Evolutionary conservation across 2,329 filamentous ascomycete genomes (phyloP), one percentile per base, ranked within the genome.

Genomic region (Talaromyces sp.): DNA sequence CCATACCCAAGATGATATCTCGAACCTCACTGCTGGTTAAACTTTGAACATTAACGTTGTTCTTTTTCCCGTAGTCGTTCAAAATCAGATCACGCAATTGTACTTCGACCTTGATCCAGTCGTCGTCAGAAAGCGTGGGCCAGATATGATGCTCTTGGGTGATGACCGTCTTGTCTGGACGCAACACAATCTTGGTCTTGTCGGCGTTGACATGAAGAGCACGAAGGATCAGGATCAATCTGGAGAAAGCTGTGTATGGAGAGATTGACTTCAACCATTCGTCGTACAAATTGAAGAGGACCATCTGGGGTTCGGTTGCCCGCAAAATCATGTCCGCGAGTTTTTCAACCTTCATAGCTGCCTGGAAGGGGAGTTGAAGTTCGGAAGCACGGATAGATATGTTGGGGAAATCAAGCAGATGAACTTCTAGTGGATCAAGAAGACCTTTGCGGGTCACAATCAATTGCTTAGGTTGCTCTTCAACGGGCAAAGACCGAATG

Each of bases 101-200:
- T 52, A 92, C 92, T 81, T 99, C 94, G n/a, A 99, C 91, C 85
- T 97, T 97, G 77, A 99, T 94, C 94, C 94, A 99, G 64, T 96
- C 92, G 68, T 99, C 94, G 65, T 99, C 94, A 0, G 90, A 88
- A 59, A 99, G 80, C 0, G 91, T 88, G 0, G 94, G 94, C 94
- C 94, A 99, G 72, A 99, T 99, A 74, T 99, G 94, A 78, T 99
- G 94, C 71, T 97, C 92, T 68, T 97, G 92, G 0, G 94, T 99
- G 69, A 99, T 96, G 65, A 99, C 92, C 1, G 88, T 96, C 86
- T 97, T 97, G 80, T 99, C 94, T 0, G 95, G 94, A 56, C 94
- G 88, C 48, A 99, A 80, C 19, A 99, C 85, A 59, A 99, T 84
- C 80, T 99, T 99, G 0, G 94, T 97, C 85, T 97, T 97, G 75